phyloP scores from a whole-genome alignment of 306 rosid genomes.

The Senna siamea region DNA sequence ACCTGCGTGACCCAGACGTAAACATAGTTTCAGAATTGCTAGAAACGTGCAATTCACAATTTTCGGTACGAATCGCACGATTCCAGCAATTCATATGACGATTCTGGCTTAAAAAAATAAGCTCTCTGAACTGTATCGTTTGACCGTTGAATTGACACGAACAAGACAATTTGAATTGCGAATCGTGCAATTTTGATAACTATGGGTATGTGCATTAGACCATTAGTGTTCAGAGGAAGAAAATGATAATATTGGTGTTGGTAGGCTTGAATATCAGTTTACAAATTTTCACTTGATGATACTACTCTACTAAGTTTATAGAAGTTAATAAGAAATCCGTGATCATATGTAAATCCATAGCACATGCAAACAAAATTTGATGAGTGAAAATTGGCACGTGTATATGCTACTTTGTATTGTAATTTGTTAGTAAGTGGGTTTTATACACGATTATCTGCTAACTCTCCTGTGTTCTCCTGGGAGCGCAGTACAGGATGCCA shows the following conservation, averaged over 20 bases:
- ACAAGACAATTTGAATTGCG: no score
- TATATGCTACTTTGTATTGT: neutral
- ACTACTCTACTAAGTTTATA: neutral
- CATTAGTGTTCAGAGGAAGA: neutral
- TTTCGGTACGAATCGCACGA: no score
- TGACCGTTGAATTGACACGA: no score
- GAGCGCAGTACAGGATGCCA: slow-evolving; percentile 89
- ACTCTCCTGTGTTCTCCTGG: slow-evolving; percentile 32
- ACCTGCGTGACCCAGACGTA: no score
- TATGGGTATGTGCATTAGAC: neutral
- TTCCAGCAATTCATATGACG: no score
- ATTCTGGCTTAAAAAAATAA: no score
- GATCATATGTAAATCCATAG: neutral
- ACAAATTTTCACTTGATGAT: neutral
- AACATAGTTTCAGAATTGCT: no score
- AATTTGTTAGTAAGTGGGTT: neutral
- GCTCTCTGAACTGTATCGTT: no score
- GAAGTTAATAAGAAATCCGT: neutral
- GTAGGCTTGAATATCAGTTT: neutral
- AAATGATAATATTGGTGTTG: neutral
- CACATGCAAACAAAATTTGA: neutral
- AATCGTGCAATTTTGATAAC: no score
- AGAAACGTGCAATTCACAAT: no score
- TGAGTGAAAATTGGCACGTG: slow-evolving; percentile 31
- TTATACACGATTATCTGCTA: slow-evolving; percentile 7